Base-by-base conservation (phyloP, 257 asterid genomes). In the Plantago ovata region DNA sequence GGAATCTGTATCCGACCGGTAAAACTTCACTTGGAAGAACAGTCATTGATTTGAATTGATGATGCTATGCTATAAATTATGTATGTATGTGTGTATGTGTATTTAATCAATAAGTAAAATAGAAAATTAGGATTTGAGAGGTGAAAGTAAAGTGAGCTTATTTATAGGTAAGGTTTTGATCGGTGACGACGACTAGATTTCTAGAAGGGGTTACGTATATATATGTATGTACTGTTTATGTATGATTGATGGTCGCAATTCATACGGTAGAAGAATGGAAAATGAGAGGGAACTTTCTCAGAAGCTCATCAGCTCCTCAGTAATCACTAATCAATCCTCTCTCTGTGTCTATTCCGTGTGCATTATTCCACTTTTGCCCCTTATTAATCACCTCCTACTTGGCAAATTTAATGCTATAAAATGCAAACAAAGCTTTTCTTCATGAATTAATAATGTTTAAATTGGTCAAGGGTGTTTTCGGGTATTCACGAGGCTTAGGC, bases 1-100 rank as follows among this genome's bases (percentile, higher is more conserved):
- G 79, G 70, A 91, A 91, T 46, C 98, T 64, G 61, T 87, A 91
- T 2, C 98, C 96, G 58, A 91, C 96, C 63, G 98, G 98, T 46
- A 91, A 73, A 16, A 84, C 58, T 32, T 71, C 68, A 33, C 16
- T 66, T 63, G 87, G 76, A 47, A 74, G 70, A 57, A 82, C 92
- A 62, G 78, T 74, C 96, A 87, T 87, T 64, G 62, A 63, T 52
- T 46, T 32, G 38, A 69, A 9, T 23, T 11, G 38, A 53, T 6
- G 33, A 6, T 23, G 13, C 13, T n/a, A 42, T 9, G 18, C 19
- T 44, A 36, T 10, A 28, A 24, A 28, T 28, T 28, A n/a, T 28
- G 36, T 28, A 28, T 28, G 36, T 28, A 28, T 28, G 36, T 28
- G 7, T 2, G 36, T 28, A 28, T 6, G 36, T 32, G 3, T 23